Base-by-base conservation (phyloP, 495 filamentous ascomycete species). In the Aspergillus avenaceus region DNA sequence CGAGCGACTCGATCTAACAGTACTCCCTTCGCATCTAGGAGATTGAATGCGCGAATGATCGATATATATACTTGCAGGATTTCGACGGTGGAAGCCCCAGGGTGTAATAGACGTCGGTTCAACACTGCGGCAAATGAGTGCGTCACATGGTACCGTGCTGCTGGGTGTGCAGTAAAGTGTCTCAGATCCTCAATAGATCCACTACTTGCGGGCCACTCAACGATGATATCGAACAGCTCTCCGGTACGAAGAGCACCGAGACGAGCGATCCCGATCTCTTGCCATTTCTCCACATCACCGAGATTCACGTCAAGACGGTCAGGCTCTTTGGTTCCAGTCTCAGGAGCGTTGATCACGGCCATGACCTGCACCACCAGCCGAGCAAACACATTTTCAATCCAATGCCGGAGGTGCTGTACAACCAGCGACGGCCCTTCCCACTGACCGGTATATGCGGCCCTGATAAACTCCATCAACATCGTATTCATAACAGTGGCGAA, bases 11-110 rank as follows among this genome's bases (percentile, higher is more conserved):
- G 84, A 61, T 92, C 87, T 8, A 99, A 75, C 5, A 97, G 78
- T 4, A 97, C 93, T 14, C 92, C 91, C 49, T 90, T 92, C 4
- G 90, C 84, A 59, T 99, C 93, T 11, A 99, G 74, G n/a, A 85
- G 70, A 55, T 87, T 86, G 55, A 99, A 95, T 0, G 88, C 86
- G 38, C 87, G 83, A 48, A 99, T 97, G 53, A 97, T 86, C 13
- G 85, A 86, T 44, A 97, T 95, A 64, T 99, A 99, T 5, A 90
- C 78, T 47, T 85, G 85, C 24, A 99, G 68, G 18, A 99, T 96
- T 52, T 95, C 83, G 2, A 88, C 79, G 0, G 93, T 99, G 31
- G 90, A 91, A 28, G 89, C 83, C 4, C 90, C 95, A 0, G 93
- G 86, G 59, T 97, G 90, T 4, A 99, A 72, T 4, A 99, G 67